Evolutionary conservation across 495 filamentous ascomycete species (phyloP).

Genomic region (Podospora didyma): DNA sequence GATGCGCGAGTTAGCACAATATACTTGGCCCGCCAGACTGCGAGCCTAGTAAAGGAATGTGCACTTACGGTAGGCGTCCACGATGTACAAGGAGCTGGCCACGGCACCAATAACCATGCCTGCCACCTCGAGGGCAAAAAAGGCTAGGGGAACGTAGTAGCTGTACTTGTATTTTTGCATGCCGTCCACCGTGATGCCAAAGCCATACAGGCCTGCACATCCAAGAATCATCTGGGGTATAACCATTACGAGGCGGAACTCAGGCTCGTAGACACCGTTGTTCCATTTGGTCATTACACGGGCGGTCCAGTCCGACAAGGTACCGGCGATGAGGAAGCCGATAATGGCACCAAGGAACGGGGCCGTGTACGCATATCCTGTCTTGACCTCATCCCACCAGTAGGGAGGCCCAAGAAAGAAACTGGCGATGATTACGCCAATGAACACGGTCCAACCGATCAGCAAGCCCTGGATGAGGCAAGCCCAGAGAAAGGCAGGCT

Average conservation of each 20-base stretch:
- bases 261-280: conserved; percentile 80
- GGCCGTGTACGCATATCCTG: conserved; percentile 84
- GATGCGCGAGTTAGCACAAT: conserved; percentile 2
- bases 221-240: conserved; percentile 76
- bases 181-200: conserved; percentile 62
- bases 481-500: conserved; percentile 86
- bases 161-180: conserved; percentile 53
- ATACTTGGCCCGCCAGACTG: not conserved
- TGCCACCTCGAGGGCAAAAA: conserved; percentile 71
- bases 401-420: conserved; percentile 78
- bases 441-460: conserved; percentile 94
- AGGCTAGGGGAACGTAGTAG: conserved; percentile 71
- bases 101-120: conserved; percentile 93
- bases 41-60: not conserved
- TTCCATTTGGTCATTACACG: conserved; percentile 68
- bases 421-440: conserved; percentile 79
- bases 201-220: conserved; percentile 77
- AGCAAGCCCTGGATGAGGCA: conserved; percentile 86
- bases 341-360: conserved; percentile 80
- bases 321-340: conserved; percentile 71
- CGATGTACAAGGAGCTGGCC: conserved; percentile 81
- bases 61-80: conserved; percentile 82
- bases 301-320: conserved; percentile 69
- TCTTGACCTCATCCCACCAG: conserved; percentile 76
- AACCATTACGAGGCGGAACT: conserved; percentile 80